phyloP scores from a whole-genome alignment of 1,139 yeast species.

The Taphrina sp. region DNA sequence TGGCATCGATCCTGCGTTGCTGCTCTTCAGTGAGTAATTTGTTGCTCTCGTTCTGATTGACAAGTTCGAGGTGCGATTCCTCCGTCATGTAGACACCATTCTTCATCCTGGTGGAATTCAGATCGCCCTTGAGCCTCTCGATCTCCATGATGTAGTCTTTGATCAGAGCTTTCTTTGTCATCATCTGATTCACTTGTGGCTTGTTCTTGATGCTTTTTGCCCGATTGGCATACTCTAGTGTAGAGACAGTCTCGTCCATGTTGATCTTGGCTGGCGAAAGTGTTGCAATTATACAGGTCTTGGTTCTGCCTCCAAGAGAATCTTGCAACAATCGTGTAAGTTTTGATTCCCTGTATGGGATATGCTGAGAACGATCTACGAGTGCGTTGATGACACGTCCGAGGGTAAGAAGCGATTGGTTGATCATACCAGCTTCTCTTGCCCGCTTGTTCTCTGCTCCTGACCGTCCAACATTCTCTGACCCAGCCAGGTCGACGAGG shows the following conservation, averaged over 20 bases:
- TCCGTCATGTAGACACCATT: constrained; percentile 66
- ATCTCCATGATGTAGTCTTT: constrained; percentile 55
- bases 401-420: constrained; percentile 74
- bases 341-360: constrained; percentile 84
- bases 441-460: constrained; percentile 79
- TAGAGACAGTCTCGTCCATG: constrained; percentile 74
- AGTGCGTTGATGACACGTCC: constrained; percentile 81
- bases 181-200: constrained; percentile 62
- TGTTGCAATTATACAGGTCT: constrained; percentile 76
- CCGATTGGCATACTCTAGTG: constrained; percentile 79
- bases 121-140: constrained; percentile 60
- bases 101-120: constrained; percentile 59
- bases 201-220: constrained; percentile 75
- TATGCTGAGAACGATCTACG: constrained; percentile 60
- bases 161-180: constrained; percentile 53
- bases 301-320: constrained; percentile 78
- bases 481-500: constrained; percentile 85
- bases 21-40: constrained; percentile 51
- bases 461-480: constrained; percentile 73
- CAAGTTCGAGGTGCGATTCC: constrained; percentile 52
- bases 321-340: constrained; percentile 76
- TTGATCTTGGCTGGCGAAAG: constrained; percentile 75
- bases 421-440: constrained; percentile 83
- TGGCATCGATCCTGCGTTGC: constrained; percentile 49
- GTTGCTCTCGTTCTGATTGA: constrained; percentile 53